A percentile compares a stretch with the other conserved stretches of the same genome.
phyloP scores from a whole-genome alignment of 2,329 filamentous ascomycete genomes.

The Trichothecium roseum region DNA sequence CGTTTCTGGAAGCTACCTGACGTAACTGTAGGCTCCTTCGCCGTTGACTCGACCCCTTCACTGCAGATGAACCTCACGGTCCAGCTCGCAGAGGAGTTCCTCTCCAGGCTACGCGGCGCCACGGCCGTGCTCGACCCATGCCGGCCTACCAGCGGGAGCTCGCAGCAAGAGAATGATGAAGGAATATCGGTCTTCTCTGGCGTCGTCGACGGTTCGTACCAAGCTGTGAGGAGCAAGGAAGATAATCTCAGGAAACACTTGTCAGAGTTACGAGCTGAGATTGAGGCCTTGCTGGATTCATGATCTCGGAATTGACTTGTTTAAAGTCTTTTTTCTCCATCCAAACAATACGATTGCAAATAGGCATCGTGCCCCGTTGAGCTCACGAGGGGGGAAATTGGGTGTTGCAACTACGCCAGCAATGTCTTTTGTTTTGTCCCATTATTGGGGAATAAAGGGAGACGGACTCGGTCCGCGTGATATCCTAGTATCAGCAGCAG shows the following conservation, averaged over 20 bases:
- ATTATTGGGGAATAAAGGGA: no score
- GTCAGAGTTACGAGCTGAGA: constrained; percentile 19
- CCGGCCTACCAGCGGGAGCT: constrained; percentile 6
- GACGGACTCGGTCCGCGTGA: no score
- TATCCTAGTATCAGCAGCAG: no score
- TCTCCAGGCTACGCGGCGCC: constrained; percentile 22
- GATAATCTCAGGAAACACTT: constrained; percentile 21
- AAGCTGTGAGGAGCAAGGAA: constrained; percentile 19
- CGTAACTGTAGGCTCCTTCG: constrained; percentile 28
- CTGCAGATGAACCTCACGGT: constrained; percentile 31
- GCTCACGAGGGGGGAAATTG: no score
- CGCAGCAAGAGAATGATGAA: constrained; percentile 2
- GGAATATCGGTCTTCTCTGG: constrained; percentile 10
- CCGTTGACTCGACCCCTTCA: constrained; percentile 26
- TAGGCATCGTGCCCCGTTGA: no score
- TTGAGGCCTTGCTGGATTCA: constrained; percentile 19
- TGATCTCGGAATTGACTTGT: constrained; percentile 1
- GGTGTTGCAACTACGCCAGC: no score
- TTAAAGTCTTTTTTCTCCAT: not conserved
- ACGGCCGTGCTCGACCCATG: constrained; percentile 17
- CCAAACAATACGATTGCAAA: no score
- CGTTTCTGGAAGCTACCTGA: constrained; percentile 28
- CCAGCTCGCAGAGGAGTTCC: constrained; percentile 30
- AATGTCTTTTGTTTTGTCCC: no score
- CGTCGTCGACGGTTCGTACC: constrained; percentile 12